Base-by-base conservation (phyloP, 495 filamentous ascomycete genomes). In the Staphylotrichum tortipilum region DNA sequence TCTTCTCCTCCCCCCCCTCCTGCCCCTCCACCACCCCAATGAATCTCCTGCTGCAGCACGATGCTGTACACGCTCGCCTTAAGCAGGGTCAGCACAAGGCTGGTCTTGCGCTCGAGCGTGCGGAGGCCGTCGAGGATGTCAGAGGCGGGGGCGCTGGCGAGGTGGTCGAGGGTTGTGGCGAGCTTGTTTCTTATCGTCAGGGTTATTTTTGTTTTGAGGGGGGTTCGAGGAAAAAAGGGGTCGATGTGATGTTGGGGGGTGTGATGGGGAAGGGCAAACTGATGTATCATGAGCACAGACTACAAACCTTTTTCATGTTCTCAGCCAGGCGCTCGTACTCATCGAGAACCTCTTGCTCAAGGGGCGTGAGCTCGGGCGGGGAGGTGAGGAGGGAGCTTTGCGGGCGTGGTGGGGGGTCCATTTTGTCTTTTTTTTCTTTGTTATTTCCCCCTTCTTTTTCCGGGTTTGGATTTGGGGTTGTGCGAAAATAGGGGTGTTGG, bases 51-150 rank as follows among this genome's bases (percentile, higher is more conserved):
- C 76, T 97, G 89, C 72, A 98, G 66, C 56, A 98, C 89, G 73
- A 98, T 96, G 64, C 85, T 92, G 67, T 97, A 97, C 42, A 97
- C 92, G 68, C 91, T 96, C 28, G 92, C 91, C 73, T 98, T 97
- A 62, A 98, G 75, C 63, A 96, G 62, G 50, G 92, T 98, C 67
- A 91, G 95, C 28, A 96, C 92, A 33, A 94, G 73, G 38, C 86
- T 86, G 21, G 89, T 95, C 76, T 97, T 95, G 55, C 92, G 77
- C 71, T 98, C 92, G 44, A 98, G 75, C 29, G 86, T 79, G 39
- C 92, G 73, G 52, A 98, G 69, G n/a, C 83, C 81, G 64, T 98
- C 91, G 28, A 89, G 72, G 40, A 89, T 82, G 57, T 82, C 79
- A n/a, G 78, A 69, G 0, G 82, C 81, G 0, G 87, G 85, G 24